These are phyloP conservation scores for Cudoniella acicularis DNA, from an alignment of 495 filamentous ascomycete genomes.

Conservation along the genomic window DNA sequence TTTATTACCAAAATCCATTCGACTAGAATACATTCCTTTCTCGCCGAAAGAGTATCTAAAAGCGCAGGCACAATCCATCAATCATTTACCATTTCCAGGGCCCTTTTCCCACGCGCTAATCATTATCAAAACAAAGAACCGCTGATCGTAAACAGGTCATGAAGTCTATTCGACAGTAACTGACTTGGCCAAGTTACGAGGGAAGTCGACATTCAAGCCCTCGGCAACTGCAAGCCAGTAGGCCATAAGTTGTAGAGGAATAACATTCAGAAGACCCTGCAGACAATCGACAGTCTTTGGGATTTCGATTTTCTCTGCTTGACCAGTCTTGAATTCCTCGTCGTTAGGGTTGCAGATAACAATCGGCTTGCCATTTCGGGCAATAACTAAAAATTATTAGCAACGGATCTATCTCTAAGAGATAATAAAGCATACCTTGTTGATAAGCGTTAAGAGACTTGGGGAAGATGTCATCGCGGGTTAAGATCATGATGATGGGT, in stretches of 20 bases:
- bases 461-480: slow-evolving; percentile 88
- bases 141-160: slow-evolving; percentile 9
- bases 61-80: slow-evolving; percentile 3
- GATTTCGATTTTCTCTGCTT: slow-evolving; percentile 95
- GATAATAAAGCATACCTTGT: slow-evolving; percentile 56
- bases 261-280: slow-evolving; percentile 95
- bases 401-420: slow-evolving; percentile 24
- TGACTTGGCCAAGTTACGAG: slow-evolving; percentile 95
- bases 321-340: slow-evolving; percentile 78
- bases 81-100: slow-evolving; percentile 1
- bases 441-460: slow-evolving; percentile 99
- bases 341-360: slow-evolving; percentile 95
- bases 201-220: slow-evolving; percentile 96
- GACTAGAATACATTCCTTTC: slow-evolving; percentile 5
- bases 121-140: slow-evolving; percentile 1
- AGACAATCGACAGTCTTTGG: slow-evolving; percentile 93
- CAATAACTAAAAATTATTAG: slow-evolving; percentile 59
- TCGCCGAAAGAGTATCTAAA: slow-evolving; percentile 9
- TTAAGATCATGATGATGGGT: slow-evolving; percentile 99
- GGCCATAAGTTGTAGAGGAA: slow-evolving; percentile 93
- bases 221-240: slow-evolving; percentile 98
- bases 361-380: slow-evolving; percentile 89
- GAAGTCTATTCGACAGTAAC: slow-evolving; percentile 88
- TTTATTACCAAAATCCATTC: background rate
- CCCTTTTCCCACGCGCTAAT: background rate